These are phyloP conservation scores for Sporothrix humicola DNA, from an alignment of 2,329 filamentous ascomycete genomes.

Conservation along the genomic window DNA sequence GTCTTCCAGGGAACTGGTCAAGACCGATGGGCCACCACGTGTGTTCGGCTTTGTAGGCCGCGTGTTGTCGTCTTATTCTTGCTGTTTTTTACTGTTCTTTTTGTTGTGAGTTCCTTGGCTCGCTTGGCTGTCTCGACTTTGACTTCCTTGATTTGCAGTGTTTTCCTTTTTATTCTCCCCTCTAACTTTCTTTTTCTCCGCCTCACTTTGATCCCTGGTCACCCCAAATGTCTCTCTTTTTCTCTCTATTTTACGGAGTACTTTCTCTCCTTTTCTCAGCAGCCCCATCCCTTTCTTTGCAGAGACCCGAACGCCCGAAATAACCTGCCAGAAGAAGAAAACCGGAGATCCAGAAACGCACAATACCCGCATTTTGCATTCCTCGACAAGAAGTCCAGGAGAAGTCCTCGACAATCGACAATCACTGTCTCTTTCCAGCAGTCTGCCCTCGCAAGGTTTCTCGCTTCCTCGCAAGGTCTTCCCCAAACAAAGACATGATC, in stretches of 20 bases:
- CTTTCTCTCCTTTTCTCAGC: background rate
- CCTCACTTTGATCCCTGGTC: background rate
- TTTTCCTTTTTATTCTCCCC: background rate
- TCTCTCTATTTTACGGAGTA: background rate
- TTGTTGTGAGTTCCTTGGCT: background rate
- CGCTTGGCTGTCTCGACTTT: background rate
- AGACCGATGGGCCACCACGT: constrained; percentile 2
- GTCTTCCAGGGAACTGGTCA: constrained; percentile 12
- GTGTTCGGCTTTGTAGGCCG: constrained; percentile 4
- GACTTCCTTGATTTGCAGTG: background rate
- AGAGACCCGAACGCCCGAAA: background rate
- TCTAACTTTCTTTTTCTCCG: background rate
- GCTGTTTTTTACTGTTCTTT: background rate
- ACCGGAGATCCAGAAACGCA: background rate
- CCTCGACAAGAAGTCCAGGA: background rate
- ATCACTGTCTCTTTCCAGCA: constrained; percentile 11
- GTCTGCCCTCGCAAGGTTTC: background rate
- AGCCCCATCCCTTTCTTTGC: constrained; percentile 1
- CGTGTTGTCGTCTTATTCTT: background rate
- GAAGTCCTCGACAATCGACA: background rate
- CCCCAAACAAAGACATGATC: background rate
- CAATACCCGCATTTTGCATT: constrained; percentile 4
- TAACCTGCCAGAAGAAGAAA: background rate
- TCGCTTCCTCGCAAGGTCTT: background rate
- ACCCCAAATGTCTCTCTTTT: background rate